Evolutionary conservation across 73 alveolate species (phyloP).

Genomic region (Breviolum minutum): DNA sequence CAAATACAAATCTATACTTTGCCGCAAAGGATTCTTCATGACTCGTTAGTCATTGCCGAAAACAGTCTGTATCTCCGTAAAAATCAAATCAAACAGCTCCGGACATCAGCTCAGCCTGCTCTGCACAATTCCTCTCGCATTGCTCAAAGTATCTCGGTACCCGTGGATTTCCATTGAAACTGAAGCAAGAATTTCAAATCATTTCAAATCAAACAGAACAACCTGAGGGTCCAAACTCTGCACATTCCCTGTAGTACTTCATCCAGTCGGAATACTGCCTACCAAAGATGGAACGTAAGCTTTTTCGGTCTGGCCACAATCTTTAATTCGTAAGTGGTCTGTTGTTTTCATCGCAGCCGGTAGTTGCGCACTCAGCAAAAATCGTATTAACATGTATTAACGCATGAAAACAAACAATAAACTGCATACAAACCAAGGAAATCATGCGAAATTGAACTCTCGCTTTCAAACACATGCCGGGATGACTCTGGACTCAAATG

Average conservation of each 20-base stretch:
- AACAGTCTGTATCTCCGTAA: too few species aligned
- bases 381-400: too few species aligned
- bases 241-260: conserved; percentile 84
- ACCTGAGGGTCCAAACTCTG: conserved; percentile 39
- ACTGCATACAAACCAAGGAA: too few species aligned
- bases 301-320: not conserved
- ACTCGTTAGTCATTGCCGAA: not conserved
- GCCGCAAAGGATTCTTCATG: too few species aligned
- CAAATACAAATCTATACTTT: too few species aligned
- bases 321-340: not conserved
- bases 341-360: too few species aligned
- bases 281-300: not conserved
- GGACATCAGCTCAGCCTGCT: not conserved
- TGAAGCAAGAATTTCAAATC: not conserved
- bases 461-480: not conserved
- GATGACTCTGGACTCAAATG: not conserved
- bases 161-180: not conserved
- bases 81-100: not conserved
- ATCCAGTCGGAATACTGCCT: conserved; percentile 74
- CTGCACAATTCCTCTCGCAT: conserved; percentile 59
- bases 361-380: too few species aligned
- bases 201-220: not conserved
- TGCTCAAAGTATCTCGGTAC: conserved; percentile 30
- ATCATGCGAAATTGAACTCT: too few species aligned
- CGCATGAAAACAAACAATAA: too few species aligned